Base-by-base conservation (phyloP, 1,284 basidiomycete genomes). In the Apiotrichum gamsii region DNA sequence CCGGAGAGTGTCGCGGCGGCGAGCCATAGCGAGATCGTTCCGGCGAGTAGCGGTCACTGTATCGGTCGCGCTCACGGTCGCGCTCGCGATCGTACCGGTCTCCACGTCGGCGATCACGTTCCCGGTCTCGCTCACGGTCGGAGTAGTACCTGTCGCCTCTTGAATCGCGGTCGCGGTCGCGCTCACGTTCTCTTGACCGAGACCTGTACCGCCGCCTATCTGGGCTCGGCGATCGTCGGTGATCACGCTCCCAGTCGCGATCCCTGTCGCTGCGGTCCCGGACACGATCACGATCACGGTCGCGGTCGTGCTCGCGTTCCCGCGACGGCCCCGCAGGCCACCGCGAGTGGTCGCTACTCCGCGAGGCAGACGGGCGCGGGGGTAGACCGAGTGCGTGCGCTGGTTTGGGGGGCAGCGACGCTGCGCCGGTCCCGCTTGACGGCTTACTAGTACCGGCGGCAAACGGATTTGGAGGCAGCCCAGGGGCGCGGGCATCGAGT, bases 221-320 rank as follows among this genome's bases (percentile, higher is more conserved):
- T 11, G 25, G 25, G 25, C 25, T 28, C 8, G 25, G 25, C 11
- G 25, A 28, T 11, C 25, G 25, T 28, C 25, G 24, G 32, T 51
- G 44, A 18, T 37, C 34, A 25, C 46, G 41, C 30, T 43, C 30
- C 8, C 39, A 37, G 37, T 46, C 47, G 18, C 39, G 40, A 14
- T 40, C 43, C n/a, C 14, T 32, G 41, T 30, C 40, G 38, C n/a
- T 46, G 38, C 36, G 23, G 28, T 47, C 36, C n/a, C 49, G 28
- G 13, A 47, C 49, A 23, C 41, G 45, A 8, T 39, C 49, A 15
- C 40, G 40, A 13, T 45, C 43, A 4, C 49, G 49, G 10, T 40
- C 19, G 18, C 47, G 36, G 10, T 39, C 40, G 35, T 24, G 39
- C 5, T 40, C 39, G 15, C 29, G 29, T n/a, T 40, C 39, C 13